phyloP scores from a whole-genome alignment of 2,329 filamentous ascomycete genomes.

The Escovopsis sp. region DNA sequence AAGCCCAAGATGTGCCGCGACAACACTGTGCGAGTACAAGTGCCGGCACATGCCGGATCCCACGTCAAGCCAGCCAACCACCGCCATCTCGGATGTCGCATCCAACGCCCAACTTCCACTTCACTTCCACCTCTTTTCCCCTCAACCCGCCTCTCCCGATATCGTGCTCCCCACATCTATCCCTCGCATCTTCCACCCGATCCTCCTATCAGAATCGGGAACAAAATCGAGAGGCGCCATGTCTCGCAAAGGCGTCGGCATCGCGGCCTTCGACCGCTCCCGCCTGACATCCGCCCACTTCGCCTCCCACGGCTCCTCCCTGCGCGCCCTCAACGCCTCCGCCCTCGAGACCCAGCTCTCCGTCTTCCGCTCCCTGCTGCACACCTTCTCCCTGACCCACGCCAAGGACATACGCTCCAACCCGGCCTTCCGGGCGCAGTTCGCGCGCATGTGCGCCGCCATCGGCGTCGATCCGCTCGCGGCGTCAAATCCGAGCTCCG shows the following conservation, averaged over 20 bases:
- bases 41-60: no score
- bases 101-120: no score
- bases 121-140: no score
- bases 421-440: slow-evolving; percentile 87
- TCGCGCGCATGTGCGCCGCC: slow-evolving; percentile 94
- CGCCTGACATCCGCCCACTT: slow-evolving; percentile 78
- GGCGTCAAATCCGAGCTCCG: slow-evolving; percentile 18
- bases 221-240: slow-evolving; percentile 11
- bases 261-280: slow-evolving; percentile 77
- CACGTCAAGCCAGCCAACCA: no score
- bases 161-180: slow-evolving; percentile 1
- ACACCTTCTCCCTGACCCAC: slow-evolving; percentile 91
- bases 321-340: slow-evolving; percentile 71
- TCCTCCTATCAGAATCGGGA: neutral
- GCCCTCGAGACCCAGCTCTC: slow-evolving; percentile 86
- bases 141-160: neutral
- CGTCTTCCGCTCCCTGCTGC: slow-evolving; percentile 87
- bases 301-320: slow-evolving; percentile 71
- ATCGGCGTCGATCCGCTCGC: slow-evolving; percentile 93
- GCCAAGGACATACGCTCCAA: slow-evolving; percentile 92
- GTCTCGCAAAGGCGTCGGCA: slow-evolving; percentile 72
- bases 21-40: no score
- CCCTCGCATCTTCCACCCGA: slow-evolving; percentile 1
- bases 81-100: no score
- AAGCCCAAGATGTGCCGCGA: no score